Evolutionary conservation across 495 filamentous ascomycete genomes (phyloP).

Genomic region (Aspergillus panamensis): DNA sequence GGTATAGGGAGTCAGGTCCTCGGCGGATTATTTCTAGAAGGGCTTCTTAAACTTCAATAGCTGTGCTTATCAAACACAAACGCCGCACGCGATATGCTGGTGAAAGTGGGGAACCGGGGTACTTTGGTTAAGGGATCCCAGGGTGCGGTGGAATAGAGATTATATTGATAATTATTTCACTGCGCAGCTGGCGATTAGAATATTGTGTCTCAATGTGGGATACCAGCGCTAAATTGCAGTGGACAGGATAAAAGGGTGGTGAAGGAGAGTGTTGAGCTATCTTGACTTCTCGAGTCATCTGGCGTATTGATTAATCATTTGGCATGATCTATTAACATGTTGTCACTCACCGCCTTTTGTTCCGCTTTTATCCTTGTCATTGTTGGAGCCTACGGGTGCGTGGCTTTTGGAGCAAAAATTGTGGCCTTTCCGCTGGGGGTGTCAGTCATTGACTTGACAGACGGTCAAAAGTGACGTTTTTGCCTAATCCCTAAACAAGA

Average conservation of each 20-base stretch:
- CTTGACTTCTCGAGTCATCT: neutral
- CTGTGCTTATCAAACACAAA: neutral
- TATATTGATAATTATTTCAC: no score
- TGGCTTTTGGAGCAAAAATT: neutral
- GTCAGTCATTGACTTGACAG: no score
- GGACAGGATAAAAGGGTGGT: neutral
- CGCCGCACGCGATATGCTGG: neutral
- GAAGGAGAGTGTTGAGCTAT: conserved; percentile 1
- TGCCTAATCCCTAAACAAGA: no score
- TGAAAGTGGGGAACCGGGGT: neutral
- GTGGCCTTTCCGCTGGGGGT: no score
- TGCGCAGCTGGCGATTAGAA: no score
- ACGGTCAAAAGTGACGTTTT: no score
- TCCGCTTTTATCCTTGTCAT: conserved; percentile 7
- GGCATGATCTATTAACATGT: conserved; percentile 5
- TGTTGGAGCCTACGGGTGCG: neutral
- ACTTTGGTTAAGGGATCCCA: neutral
- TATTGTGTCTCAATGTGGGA: no score
- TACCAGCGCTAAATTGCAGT: no score
- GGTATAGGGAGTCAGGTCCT: neutral
- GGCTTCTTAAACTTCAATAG: neutral
- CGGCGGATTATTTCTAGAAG: neutral
- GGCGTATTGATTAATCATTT: conserved; percentile 3
- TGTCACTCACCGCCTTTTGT: conserved; percentile 10
- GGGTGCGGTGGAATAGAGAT: no score